These are phyloP conservation scores for Myxozyma neotropica DNA, from an alignment of 805 yeast species.

Conservation along the genomic window DNA sequence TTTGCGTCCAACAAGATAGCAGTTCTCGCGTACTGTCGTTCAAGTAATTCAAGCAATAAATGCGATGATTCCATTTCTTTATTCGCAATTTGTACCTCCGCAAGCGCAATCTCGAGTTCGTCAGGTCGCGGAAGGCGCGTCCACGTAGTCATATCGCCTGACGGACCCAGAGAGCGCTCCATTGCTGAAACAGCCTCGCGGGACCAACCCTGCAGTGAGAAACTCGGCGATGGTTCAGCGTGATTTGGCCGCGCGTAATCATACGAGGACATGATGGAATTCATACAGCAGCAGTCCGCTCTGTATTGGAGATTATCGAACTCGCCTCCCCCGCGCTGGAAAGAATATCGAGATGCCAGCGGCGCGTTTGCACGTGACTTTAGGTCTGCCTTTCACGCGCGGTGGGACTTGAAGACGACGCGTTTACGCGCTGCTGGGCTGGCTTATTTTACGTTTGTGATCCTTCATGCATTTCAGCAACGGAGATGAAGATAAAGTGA, in stretches of 20 bases:
- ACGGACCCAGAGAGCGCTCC: slow-evolving; percentile 25
- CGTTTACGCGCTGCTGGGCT: too few species aligned
- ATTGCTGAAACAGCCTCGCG: slow-evolving; percentile 14
- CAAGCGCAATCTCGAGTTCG: slow-evolving; percentile 17
- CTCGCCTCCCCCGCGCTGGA: too few species aligned
- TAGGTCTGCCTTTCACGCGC: too few species aligned
- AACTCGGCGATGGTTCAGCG: slow-evolving; percentile 1
- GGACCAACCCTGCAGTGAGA: slow-evolving; percentile 23
- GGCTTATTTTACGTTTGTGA: too few species aligned
- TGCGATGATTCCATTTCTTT: slow-evolving; percentile 11
- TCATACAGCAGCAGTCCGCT: too few species aligned
- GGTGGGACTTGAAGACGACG: too few species aligned
- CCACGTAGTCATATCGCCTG: slow-evolving; percentile 22
- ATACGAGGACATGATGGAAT: slow-evolving; percentile 7
- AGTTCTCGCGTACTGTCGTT: slow-evolving; percentile 29
- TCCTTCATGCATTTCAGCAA: too few species aligned
- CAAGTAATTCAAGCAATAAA: slow-evolving; percentile 21
- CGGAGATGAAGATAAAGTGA: too few species aligned
- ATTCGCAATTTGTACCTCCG: background rate
- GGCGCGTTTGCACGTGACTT: too few species aligned
- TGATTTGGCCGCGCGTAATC: slow-evolving; percentile 23
- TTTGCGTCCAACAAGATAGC: slow-evolving; percentile 17
- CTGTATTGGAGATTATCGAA: too few species aligned
- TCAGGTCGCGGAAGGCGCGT: slow-evolving; percentile 16
- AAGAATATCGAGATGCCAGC: too few species aligned